These are phyloP conservation scores for Fraxinus pennsylvanica DNA, from an alignment of 257 asterid genomes.

Conservation along the genomic window DNA sequence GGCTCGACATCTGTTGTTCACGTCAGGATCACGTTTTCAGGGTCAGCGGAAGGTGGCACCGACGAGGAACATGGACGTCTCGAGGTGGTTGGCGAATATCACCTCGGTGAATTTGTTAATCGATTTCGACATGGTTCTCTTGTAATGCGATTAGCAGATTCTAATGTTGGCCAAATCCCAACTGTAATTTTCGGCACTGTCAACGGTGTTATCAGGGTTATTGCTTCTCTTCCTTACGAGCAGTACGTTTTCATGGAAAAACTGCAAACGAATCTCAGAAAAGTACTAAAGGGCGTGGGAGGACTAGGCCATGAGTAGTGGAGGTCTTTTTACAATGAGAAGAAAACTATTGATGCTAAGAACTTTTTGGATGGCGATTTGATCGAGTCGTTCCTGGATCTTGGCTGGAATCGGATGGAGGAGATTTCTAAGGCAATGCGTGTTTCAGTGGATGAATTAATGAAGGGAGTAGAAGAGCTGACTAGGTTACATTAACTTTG, in stretches of 20 bases:
- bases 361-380: constrained; percentile 91
- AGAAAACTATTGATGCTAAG: constrained; percentile 75
- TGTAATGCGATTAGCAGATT: constrained; percentile 90
- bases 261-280: constrained; percentile 70
- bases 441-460: constrained; percentile 77
- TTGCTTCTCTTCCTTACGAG: constrained; percentile 88
- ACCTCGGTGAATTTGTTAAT: constrained; percentile 87
- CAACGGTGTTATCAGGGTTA: constrained; percentile 88
- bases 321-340: constrained; percentile 92
- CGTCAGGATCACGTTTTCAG: no score
- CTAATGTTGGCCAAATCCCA: constrained; percentile 86
- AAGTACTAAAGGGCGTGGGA: constrained; percentile 92
- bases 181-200: constrained; percentile 91
- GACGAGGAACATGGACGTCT: constrained; percentile 97
- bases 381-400: constrained; percentile 89
- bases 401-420: constrained; percentile 70
- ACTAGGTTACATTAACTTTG: constrained; percentile 72
- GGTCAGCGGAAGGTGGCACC: constrained; percentile 63
- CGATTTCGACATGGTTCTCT: constrained; percentile 91
- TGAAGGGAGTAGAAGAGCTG: constrained; percentile 90
- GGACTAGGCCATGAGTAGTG: constrained; percentile 94
- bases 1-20: no score
- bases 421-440: constrained; percentile 72
- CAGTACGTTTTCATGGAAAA: constrained; percentile 77
- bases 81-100: constrained; percentile 96